Evolutionary conservation across 169 alveolate species (phyloP).

Genomic region (Plasmodium malariae): DNA sequence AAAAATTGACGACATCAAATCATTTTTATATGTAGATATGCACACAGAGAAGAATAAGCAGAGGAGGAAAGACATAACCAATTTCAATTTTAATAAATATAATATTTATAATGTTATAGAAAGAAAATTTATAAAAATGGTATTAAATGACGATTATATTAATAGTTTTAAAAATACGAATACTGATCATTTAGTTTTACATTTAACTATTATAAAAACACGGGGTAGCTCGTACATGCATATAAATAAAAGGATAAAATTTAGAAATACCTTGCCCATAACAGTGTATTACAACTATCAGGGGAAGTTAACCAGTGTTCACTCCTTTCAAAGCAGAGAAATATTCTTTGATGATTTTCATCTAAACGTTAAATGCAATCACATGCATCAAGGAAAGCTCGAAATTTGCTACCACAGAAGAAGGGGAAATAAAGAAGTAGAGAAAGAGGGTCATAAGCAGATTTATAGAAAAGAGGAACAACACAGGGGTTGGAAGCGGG

Average conservation of each 20-base stretch:
- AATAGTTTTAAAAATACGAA: background rate
- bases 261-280: conserved; percentile 26
- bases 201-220: conserved; percentile 8
- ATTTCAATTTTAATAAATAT: background rate
- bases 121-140: conserved; percentile 13
- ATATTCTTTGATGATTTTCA: background rate
- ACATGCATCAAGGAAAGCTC: background rate
- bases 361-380: conserved; percentile 4
- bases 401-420: background rate
- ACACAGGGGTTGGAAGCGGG: too few species aligned
- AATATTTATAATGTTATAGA: background rate
- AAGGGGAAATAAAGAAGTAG: background rate
- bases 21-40: background rate
- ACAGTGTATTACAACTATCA: conserved; percentile 9
- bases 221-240: background rate
- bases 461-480: too few species aligned
- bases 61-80: too few species aligned
- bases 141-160: conserved; percentile 18
- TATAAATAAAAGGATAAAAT: background rate
- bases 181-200: background rate
- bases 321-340: background rate
- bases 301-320: background rate
- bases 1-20: background rate
- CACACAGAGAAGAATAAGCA: background rate
- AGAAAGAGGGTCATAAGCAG: background rate